Base-by-base conservation (phyloP, 108 stramenopile genomes). In the Cyclotella choctawhatcheeana region DNA sequence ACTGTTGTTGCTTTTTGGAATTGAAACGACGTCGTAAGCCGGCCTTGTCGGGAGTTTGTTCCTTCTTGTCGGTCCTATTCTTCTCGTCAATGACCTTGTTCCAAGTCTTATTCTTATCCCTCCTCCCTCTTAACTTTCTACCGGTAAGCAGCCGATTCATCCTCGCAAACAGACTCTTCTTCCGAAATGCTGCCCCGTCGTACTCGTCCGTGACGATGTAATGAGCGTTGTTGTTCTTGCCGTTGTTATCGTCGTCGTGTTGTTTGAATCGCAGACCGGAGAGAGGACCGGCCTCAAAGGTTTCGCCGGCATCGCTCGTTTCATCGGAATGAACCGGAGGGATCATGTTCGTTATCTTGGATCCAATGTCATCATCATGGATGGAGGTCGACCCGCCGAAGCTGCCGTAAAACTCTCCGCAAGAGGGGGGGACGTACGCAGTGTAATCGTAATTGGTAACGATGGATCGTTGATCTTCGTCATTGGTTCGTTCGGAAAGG, bases 401-500 rank as follows among this genome's bases (percentile, higher is more conserved):
- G 17, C 47, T 48, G 8, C 47, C 47, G 47, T 48, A 48, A n/a
- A 48, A 48, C 47, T 48, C 47, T 17, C 47, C 17, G n/a, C 47
- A 48, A 10, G 47, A 17, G n/a, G 47, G 47, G 4, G 47, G 47
- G 17, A 48, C 47, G 47, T 48, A 48, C n/a, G 12, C 17, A 4
- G 47, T 48, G 17, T 48, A 48, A n/a, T 48, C 47, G 47, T 48
- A 48, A 48, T 48, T 48, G 47, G 47, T 48, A 4, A n/a, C 47
- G 8, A 48, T 48, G 47, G 47, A 48, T 48, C 18, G 12, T n/a
- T 48, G 17, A 4, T 48, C 47, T n/a, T 10, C 8, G 16, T 10
- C 8, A n/a, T 48, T n/a, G 8, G 47, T 40, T 40, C 37, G n/a
- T n/a, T 48, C 47, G 16, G 47, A 48, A n/a, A 48, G 47, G 17